These are phyloP conservation scores for Paraconiothyrium brasiliense DNA, from an alignment of 2,329 filamentous ascomycete genomes.

Conservation along the genomic window DNA sequence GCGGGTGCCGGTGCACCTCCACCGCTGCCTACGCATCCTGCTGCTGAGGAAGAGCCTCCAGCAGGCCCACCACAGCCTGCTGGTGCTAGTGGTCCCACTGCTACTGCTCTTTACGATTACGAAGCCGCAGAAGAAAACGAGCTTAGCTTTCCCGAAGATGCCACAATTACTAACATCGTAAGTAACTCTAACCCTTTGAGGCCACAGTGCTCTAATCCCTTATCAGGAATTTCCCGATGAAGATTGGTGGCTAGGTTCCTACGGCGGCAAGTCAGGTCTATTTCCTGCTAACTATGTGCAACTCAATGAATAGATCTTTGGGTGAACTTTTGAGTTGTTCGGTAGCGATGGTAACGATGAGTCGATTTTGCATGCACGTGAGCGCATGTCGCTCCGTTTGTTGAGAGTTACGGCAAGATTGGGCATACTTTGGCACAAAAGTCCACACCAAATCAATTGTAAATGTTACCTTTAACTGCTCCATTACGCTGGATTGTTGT, in stretches of 20 bases:
- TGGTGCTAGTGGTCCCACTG: slow-evolving; percentile 68
- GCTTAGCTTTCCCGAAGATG: slow-evolving; percentile 87
- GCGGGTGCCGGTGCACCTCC: slow-evolving; percentile 45
- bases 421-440: slow-evolving; percentile 7
- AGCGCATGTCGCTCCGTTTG: slow-evolving; percentile 2
- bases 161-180: slow-evolving; percentile 80
- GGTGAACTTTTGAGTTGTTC: neutral
- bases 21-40: slow-evolving; percentile 53
- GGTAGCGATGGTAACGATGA: neutral
- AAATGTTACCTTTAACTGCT: neutral
- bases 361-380: slow-evolving; percentile 4
- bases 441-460: slow-evolving; percentile 3
- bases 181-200: slow-evolving; percentile 47
- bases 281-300: slow-evolving; percentile 71
- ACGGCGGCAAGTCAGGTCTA: slow-evolving; percentile 79
- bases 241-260: slow-evolving; percentile 97
- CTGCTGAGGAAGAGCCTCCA: slow-evolving; percentile 45
- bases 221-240: slow-evolving; percentile 91
- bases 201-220: slow-evolving; percentile 36
- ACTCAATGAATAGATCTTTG: slow-evolving; percentile 52
- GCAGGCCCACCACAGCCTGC: slow-evolving; percentile 44
- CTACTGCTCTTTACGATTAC: slow-evolving; percentile 92
- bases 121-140: slow-evolving; percentile 95
- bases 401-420: neutral
- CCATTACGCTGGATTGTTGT: neutral